phyloP scores from a whole-genome alignment of 768 basidiomycete genomes.

The Amanita jacksonii region DNA sequence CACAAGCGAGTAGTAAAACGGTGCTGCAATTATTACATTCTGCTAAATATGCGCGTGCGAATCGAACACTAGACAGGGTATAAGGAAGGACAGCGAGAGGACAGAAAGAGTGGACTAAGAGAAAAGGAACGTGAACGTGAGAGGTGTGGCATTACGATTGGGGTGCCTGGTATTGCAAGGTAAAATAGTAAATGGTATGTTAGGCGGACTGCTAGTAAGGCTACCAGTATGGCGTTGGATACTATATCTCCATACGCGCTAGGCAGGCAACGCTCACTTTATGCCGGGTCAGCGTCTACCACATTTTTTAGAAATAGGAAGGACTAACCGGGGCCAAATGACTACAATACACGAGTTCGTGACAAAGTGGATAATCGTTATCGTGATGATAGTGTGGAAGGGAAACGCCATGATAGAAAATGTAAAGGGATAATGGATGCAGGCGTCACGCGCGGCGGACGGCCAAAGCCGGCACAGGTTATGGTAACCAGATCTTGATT shows the following conservation, averaged over 20 bases:
- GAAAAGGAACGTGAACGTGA: conserved; percentile 2
- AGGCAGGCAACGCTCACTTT: not conserved
- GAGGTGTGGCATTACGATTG: conserved; percentile 5
- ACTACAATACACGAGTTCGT: not conserved
- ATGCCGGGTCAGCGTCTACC: not conserved
- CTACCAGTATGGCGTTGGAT: not conserved
- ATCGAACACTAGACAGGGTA: conserved; percentile 5
- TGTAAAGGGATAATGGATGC: not conserved
- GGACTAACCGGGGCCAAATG: conserved; percentile 1
- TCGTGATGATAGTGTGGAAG: not conserved
- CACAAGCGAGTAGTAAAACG: conserved; percentile 4
- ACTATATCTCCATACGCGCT: not conserved
- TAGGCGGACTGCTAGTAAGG: conserved; percentile 1
- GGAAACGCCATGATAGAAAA: not conserved
- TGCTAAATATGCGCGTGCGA: conserved; percentile 6
- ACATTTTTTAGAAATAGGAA: not conserved
- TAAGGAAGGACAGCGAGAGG: conserved; percentile 4
- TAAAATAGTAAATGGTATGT: not conserved
- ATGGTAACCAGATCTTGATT: conserved; percentile 57
- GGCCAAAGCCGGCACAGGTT: conserved; percentile 11
- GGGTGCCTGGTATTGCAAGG: conserved; percentile 4
- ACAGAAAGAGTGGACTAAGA: conserved; percentile 1
- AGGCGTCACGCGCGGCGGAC: not conserved
- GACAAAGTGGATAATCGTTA: not conserved
- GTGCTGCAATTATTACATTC: conserved; percentile 9